phyloP scores from a whole-genome alignment of 2,329 filamentous ascomycete species.

The Cryphonectria nitschkei region DNA sequence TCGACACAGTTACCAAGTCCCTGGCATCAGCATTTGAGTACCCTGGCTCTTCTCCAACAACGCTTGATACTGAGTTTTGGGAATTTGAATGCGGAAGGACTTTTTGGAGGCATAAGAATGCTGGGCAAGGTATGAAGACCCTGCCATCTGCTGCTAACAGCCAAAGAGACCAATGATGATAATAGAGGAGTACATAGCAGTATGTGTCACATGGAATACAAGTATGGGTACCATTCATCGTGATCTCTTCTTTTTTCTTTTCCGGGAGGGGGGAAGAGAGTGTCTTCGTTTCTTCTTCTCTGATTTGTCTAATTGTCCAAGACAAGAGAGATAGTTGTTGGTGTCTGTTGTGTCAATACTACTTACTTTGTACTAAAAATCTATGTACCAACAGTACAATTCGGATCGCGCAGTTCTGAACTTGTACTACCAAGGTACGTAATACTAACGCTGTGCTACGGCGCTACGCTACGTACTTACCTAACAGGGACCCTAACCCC shows the following conservation, averaged over 20 bases:
- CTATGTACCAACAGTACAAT: background rate
- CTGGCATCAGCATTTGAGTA: background rate
- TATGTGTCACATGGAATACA: background rate
- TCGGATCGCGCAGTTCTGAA: background rate
- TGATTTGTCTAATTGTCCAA: background rate
- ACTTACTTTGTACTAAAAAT: background rate
- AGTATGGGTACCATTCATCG: background rate
- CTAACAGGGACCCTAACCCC: conserved; percentile 12
- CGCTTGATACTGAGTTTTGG: background rate
- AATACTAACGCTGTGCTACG: background rate
- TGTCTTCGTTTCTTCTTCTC: background rate
- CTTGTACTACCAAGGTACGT: background rate
- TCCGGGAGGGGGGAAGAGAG: too few relatives aligned
- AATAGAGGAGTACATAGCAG: background rate
- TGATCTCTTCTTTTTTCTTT: background rate
- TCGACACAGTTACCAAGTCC: background rate
- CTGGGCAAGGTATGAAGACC: background rate
- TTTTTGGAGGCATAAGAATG: background rate
- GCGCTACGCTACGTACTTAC: background rate
- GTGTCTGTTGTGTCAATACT: background rate
- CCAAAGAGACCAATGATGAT: background rate
- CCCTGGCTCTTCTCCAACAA: background rate
- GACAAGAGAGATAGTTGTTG: background rate
- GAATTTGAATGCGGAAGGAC: background rate
- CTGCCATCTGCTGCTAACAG: background rate